Percentiles rank a stretch among this genome's conserved stretches.
Conservation (phyloP, 768 basidiomycete genomes). For the Hebeloma cylindrosporum region DNA sequence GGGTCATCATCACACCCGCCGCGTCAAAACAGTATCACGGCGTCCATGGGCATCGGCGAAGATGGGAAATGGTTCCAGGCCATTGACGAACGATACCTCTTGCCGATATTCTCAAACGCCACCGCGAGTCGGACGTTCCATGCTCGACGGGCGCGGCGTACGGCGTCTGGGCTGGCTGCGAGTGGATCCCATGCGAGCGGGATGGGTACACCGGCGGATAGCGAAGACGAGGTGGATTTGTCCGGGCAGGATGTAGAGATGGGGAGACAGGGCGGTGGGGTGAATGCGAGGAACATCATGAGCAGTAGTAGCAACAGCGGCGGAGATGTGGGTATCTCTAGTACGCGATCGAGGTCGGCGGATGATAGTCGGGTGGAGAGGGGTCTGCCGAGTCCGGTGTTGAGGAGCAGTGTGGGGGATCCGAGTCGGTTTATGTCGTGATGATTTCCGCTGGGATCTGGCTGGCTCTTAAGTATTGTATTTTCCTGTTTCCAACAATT, state of each 20-base stretch:
- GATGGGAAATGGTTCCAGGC: constrained; percentile 97
- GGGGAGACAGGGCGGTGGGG: constrained; percentile 27
- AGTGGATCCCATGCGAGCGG: constrained; percentile 25
- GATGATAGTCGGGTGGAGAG: constrained; percentile 54
- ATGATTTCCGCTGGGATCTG: neutral
- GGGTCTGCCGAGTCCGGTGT: constrained; percentile 63
- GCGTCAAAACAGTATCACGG: constrained; percentile 17
- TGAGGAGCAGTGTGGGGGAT: constrained; percentile 37
- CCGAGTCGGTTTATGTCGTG: constrained; percentile 11
- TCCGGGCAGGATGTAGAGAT: constrained; percentile 46
- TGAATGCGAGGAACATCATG: no score
- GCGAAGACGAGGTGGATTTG: constrained; percentile 39
- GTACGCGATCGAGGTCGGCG: constrained; percentile 17
- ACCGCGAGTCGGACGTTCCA: constrained; percentile 87
- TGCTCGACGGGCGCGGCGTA: constrained; percentile 65
- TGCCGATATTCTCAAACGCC: constrained; percentile 91
- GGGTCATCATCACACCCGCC: constrained; percentile 22
- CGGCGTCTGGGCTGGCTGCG: constrained; percentile 30
- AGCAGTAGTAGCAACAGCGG: neutral
- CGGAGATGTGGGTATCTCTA: constrained; percentile 10
- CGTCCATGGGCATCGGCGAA: constrained; percentile 39
- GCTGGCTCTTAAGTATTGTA: no score
- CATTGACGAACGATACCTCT: constrained; percentile 89
- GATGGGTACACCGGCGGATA: constrained; percentile 37
- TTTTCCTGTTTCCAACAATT: no score